Evolutionary conservation across 768 basidiomycete species (phyloP), one percentile per base, ranked within the genome.

Genomic region (Calocybe gangraenosa): DNA sequence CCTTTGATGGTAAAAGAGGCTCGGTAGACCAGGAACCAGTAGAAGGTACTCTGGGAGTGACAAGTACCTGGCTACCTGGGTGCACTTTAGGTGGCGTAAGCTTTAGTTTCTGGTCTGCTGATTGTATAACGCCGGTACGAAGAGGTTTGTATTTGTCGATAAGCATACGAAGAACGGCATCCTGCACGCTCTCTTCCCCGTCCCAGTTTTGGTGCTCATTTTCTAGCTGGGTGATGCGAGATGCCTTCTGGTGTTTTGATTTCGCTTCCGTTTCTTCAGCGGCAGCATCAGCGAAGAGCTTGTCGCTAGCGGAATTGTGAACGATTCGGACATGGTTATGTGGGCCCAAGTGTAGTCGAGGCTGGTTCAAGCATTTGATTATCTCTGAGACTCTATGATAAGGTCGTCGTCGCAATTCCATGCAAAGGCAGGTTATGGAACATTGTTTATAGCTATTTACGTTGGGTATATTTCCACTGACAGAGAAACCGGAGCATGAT

Each of bases 101-200:
- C 59, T 74, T 81, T 41, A 87, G 53, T 59, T 81, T 87, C 58
- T 86, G 69, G 40, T 89, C 85, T 5, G 85, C 84, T 1, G 75
- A 71, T 49, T 69, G 63, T 34, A 86, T 73, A 9, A 65, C 59
- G 7, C 79, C 81, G 7, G 69, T 74, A n/a, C 87, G 74, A 25
- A 91, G 63, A 1, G 90, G 88, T 62, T 87, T 91, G 68, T 92
- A 83, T 59, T 88, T 86, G 68, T 92, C 90, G 25, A 91, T 74
- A 4, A 92, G 73, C 87, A 94, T 92, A 17, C 89, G 76, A 14
- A 90, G 68, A 0, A 92, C 82, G 0, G 81, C 75, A 64, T 87
- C 82, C 42, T 79, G 67, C 1, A 78, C 69, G 6, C 73, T 69
- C 61, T 92, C 90, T 9, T 92, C 86, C 0, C 87, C 87, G 1